Conservation (phyloP, 2,329 filamentous ascomycete species). For the Cladosporium colombiae region DNA sequence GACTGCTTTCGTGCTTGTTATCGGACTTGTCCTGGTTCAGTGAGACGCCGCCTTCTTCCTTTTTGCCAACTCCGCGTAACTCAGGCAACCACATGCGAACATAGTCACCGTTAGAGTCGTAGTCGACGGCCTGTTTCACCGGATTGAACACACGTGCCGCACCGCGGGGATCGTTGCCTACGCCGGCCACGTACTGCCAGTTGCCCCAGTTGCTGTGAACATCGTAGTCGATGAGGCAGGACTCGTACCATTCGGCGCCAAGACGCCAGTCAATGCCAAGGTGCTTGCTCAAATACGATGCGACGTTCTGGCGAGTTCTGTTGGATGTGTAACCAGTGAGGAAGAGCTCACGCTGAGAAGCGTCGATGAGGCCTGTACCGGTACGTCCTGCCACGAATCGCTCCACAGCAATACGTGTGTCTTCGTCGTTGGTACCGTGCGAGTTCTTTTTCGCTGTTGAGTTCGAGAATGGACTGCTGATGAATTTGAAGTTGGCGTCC, state of each 20-base stretch:
- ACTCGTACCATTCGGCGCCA: constrained; percentile 82
- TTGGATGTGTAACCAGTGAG: constrained; percentile 79
- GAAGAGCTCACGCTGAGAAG: constrained; percentile 71
- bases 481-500: constrained; percentile 37
- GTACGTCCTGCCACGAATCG: constrained; percentile 68
- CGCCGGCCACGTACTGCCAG: constrained; percentile 79
- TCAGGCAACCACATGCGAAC: constrained; percentile 75
- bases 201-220: constrained; percentile 77
- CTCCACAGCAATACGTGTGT: constrained; percentile 44
- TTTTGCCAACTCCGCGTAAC: constrained; percentile 52
- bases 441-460: constrained; percentile 43
- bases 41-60: constrained; percentile 3
- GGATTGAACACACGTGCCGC: constrained; percentile 77
- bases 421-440: constrained; percentile 47
- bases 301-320: constrained; percentile 73
- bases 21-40: background rate
- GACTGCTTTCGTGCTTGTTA: constrained; percentile 17
- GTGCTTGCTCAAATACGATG: constrained; percentile 72
- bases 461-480: constrained; percentile 34
- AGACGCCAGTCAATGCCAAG: constrained; percentile 76
- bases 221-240: constrained; percentile 73
- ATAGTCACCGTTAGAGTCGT: constrained; percentile 69
- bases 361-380: constrained; percentile 76
- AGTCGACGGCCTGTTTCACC: constrained; percentile 77
- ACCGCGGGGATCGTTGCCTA: constrained; percentile 75